Percentiles rank a stretch among this genome's conserved stretches.
Evolutionary conservation across 2,329 filamentous ascomycete species (phyloP).

Genomic region (Phialemonium atrogriseum): DNA sequence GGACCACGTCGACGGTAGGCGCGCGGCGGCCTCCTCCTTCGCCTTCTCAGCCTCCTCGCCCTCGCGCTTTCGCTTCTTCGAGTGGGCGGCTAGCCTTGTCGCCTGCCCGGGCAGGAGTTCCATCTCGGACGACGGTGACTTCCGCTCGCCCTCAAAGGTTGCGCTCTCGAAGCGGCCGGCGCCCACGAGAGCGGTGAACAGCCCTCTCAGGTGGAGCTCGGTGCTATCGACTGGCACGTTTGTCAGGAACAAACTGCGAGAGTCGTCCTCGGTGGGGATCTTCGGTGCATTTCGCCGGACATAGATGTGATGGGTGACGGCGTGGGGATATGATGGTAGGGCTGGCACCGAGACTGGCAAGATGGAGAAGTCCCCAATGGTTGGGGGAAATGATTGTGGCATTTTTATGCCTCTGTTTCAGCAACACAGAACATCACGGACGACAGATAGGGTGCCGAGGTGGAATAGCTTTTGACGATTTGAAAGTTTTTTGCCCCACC

Average conservation of each 20-base stretch:
- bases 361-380: constrained; percentile 54
- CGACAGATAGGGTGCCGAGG: too few relatives aligned
- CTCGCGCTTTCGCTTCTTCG: constrained; percentile 46
- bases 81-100: constrained; percentile 26
- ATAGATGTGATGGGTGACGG: constrained; percentile 75
- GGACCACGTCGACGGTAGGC: constrained; percentile 67
- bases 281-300: constrained; percentile 76
- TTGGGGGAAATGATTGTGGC: constrained; percentile 30
- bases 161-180: constrained; percentile 72
- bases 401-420: too few relatives aligned
- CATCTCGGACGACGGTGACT: constrained; percentile 16
- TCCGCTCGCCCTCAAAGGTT: constrained; percentile 59
- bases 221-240: constrained; percentile 84
- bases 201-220: constrained; percentile 61
- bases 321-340: constrained; percentile 51
- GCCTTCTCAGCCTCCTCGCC: constrained; percentile 51
- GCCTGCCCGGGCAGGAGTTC: constrained; percentile 35
- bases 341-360: constrained; percentile 61
- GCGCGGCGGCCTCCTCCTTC: constrained; percentile 48
- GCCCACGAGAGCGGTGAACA: constrained; percentile 69
- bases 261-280: constrained; percentile 62
- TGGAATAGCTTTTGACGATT: too few relatives aligned
- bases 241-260: constrained; percentile 79
- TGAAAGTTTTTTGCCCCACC: too few relatives aligned
- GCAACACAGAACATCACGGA: too few relatives aligned